Conservation (phyloP, 441 rosid species). For the Viola pubescens region DNA sequence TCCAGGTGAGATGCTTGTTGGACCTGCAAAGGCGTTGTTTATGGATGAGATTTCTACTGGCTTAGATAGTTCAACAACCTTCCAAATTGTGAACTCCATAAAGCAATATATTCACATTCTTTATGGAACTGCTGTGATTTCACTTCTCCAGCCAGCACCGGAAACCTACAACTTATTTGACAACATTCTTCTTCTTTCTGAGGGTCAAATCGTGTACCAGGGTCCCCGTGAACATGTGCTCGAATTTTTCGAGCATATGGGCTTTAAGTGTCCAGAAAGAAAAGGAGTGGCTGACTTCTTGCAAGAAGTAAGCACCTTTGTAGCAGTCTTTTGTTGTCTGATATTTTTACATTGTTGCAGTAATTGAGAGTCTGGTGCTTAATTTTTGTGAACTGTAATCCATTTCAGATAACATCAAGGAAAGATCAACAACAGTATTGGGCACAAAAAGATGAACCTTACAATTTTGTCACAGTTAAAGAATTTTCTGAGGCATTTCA, state of each 20-base stretch:
- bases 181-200: constrained; percentile 64
- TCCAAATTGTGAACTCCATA: constrained; percentile 56
- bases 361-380: background rate
- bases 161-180: constrained; percentile 78
- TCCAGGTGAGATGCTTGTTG: constrained; percentile 77
- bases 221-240: constrained; percentile 69
- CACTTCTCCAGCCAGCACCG: constrained; percentile 86
- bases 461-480: constrained; percentile 46
- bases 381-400: background rate
- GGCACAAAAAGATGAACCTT: constrained; percentile 42
- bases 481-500: constrained; percentile 71
- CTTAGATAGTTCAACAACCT: constrained; percentile 72
- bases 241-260: constrained; percentile 53
- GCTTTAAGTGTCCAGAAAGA: constrained; percentile 74
- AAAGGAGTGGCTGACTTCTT: constrained; percentile 81
- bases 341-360: background rate
- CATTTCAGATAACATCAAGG: constrained; percentile 68
- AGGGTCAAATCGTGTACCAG: constrained; percentile 59
- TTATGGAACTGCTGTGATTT: constrained; percentile 58
- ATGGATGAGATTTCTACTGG: constrained; percentile 92
- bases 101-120: constrained; percentile 51
- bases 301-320: constrained; percentile 47
- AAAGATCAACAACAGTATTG: constrained; percentile 88
- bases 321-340: too few relatives aligned
- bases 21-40: constrained; percentile 55